Evolutionary conservation across 768 basidiomycete genomes (phyloP), one percentile per base, ranked within the genome.

Genomic region (Tricholoma saponaceum): DNA sequence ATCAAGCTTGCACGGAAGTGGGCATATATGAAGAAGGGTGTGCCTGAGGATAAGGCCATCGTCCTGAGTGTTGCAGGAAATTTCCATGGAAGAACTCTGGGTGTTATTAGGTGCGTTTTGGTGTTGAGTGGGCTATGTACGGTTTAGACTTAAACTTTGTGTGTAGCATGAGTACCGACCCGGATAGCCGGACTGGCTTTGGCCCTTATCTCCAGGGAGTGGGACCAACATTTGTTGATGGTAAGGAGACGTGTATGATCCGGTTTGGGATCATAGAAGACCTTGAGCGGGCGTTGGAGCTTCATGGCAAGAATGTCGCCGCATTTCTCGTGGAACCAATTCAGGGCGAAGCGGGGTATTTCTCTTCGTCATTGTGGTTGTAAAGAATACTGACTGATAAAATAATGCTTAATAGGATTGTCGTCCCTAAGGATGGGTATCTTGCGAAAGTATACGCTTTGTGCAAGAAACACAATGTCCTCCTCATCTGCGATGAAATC

Each of bases 301-400:
- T 86, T 35, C 79, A 95, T 69, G 95, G 96, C 8, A 72, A 87
- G 60, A 80, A 90, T 57, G 85, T 92, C 23, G 97, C 95, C 5
- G 96, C 92, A 1, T 95, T 99, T 78, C 79, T 99, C 56, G 83
- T 99, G 3, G 97, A 99, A 74, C 97, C 97, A 5, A 98, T 99
- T 60, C 97, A 99, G 70, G 96, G 96, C n/a, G 96, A 98, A 74
- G 96, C 96, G 16, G 95, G 94, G 92, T 93, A 69, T n/a, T n/a
- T n/a, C 46, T 90, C 61, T 50, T 22, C 13, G n/a, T 35, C 13
- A 18, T 26, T 9, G 12, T 47, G 51, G 41, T 46, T 9, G 44
- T 25, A 8, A 47, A 9, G 46, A 47, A 54, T 55, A 6, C 58
- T 50, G 26, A 16, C 32, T 61, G 35, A 57, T 18, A 14, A 47